Percentiles rank a stretch among this genome's conserved stretches.
Evolutionary conservation across 352 stramenopile genomes (phyloP).

Genomic region (Pythium oligandrum): DNA sequence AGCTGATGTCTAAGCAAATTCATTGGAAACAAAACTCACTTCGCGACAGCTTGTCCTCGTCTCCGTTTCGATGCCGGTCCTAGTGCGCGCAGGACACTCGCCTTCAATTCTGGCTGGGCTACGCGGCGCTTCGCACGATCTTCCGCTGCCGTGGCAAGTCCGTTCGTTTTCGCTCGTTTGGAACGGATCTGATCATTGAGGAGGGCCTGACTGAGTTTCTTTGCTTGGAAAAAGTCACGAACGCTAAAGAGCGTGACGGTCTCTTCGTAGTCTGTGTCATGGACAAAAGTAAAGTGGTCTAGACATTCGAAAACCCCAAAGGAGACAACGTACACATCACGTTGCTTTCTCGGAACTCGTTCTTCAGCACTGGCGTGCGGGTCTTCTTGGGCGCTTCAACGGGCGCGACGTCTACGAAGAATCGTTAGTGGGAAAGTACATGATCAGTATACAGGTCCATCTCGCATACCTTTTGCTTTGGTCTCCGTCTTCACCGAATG

Average conservation of each 20-base stretch:
- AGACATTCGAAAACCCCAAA: too few species aligned
- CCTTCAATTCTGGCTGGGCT: slow-evolving; percentile 28
- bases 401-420: neutral
- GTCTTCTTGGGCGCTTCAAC: slow-evolving; percentile 3
- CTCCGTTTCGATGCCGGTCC: slow-evolving; percentile 11
- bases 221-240: slow-evolving; percentile 63
- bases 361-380: slow-evolving; percentile 61
- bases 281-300: neutral
- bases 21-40: too few species aligned
- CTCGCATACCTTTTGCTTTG: slow-evolving; percentile 15
- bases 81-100: slow-evolving; percentile 35
- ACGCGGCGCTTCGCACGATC: slow-evolving; percentile 21
- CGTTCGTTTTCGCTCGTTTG: slow-evolving; percentile 22
- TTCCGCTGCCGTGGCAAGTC: slow-evolving; percentile 7
- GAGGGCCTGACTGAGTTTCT: slow-evolving; percentile 65
- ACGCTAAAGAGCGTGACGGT: slow-evolving; percentile 77
- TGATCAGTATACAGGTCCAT: too few species aligned
- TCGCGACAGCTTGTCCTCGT: slow-evolving; percentile 4
- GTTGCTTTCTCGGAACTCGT: slow-evolving; percentile 76
- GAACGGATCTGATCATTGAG: slow-evolving; percentile 72
- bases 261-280: slow-evolving; percentile 57
- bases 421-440: too few species aligned
- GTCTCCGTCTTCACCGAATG: slow-evolving; percentile 31
- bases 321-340: slow-evolving; percentile 46
- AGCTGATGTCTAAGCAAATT: neutral